Evolutionary conservation across 179 eudicot species (phyloP).

Genomic region (Spinacia oleracea): DNA sequence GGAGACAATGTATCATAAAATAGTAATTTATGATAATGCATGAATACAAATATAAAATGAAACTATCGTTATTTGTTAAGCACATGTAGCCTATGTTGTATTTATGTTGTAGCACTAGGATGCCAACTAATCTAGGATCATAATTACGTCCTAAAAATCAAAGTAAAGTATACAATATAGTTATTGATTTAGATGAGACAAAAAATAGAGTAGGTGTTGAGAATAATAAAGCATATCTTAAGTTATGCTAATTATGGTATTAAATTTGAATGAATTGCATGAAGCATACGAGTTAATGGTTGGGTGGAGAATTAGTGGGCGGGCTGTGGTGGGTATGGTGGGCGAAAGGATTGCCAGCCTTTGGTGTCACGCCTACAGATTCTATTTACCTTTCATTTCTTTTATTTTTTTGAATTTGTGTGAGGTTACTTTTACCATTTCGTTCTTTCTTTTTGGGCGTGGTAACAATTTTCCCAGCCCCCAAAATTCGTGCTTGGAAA

Average conservation of each 20-base stretch:
- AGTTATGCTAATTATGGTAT: not conserved
- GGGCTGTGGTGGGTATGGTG: constrained; percentile 15
- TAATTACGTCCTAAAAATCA: not conserved
- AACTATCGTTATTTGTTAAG: not conserved
- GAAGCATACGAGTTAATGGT: constrained; percentile 9
- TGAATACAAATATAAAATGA: not conserved
- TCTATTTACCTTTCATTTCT: constrained; percentile 8
- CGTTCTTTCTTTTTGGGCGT: constrained; percentile 34
- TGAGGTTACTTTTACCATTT: not conserved
- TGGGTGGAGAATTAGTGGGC: constrained; percentile 27
- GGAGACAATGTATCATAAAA: not conserved
- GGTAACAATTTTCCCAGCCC: constrained; percentile 16
- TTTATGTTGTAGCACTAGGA: constrained; percentile 10
- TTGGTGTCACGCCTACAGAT: constrained; percentile 38
- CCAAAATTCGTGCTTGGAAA: constrained; percentile 33
- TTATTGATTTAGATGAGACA: not conserved
- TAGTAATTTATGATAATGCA: not conserved
- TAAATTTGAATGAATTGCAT: constrained; percentile 17
- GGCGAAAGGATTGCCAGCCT: constrained; percentile 34
- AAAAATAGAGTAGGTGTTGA: not conserved
- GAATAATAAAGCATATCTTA: constrained; percentile 9
- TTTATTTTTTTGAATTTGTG: not conserved
- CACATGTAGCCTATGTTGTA: constrained; percentile 9
- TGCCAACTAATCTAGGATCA: not conserved
- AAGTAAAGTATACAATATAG: not conserved